Evolutionary conservation across 176 grass and related monocot genomes (phyloP), one percentile per base, ranked within the genome.

Genomic region (Leersia perrieri): DNA sequence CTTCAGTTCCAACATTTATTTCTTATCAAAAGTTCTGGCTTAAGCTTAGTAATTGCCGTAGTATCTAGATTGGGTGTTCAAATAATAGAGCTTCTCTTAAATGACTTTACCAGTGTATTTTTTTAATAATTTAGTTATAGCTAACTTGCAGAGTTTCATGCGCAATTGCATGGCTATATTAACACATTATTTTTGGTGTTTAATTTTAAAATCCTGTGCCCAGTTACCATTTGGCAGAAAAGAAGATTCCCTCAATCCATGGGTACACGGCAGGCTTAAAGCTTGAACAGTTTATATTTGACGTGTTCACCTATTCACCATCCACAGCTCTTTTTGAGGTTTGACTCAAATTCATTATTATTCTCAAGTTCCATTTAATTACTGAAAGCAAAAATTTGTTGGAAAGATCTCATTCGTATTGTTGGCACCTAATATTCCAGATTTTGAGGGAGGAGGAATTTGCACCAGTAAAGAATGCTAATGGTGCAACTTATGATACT

Each of bases 401-500:
- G 33, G 33, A 34, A 53, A 74, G 63, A 77, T 68, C 61, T 39
- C 18, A 60, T 60, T 11, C 61, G 20, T 26, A 23, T 70, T 83
- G 27, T 28, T 41, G 25, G 38, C 47, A 51, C n/a, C 78, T 84
- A 26, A 55, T 36, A n/a, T 75, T 55, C 31, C 83, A 97, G 95
- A 78, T 97, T n/a, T 47, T 87, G 77, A 78, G 95, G 23, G 95
- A 97, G 70, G 95, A 97, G 86, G 95, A 97, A 92, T 97, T 97
- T 89, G 92, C 95, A 38, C 92, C 92, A 27, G 90, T 97, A 32
- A 94, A 97, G 88, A 97, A 94, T 92, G 95, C 95, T 74, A 94
- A 94, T 29, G 95, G 92, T 30, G 76, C 90, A 68, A 85, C 76
- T 69, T 85, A 97, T 53, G 95, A 94, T 83, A 97, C 92, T 47